These are phyloP conservation scores for Phytophthora pistaciae DNA, from an alignment of 352 stramenopile genomes.

Conservation along the genomic window DNA sequence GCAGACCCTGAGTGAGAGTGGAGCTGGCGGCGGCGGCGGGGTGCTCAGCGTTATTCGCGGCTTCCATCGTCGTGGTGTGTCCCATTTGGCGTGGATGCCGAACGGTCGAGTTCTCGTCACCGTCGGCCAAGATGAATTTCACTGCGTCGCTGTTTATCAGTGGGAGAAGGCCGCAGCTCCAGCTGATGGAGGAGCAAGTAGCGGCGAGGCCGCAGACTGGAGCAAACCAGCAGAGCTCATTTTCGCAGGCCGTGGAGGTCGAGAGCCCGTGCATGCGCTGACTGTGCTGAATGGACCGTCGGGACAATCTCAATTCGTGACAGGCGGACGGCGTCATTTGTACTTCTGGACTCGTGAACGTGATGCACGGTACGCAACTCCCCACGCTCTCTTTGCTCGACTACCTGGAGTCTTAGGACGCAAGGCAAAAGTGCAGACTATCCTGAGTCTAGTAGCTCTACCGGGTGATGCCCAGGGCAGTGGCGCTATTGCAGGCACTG, in stretches of 20 bases:
- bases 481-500: slow-evolving; percentile 68
- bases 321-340: slow-evolving; percentile 65
- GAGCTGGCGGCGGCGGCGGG: slow-evolving; percentile 34
- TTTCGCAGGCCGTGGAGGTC: slow-evolving; percentile 61
- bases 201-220: slow-evolving; percentile 49
- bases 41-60: slow-evolving; percentile 71
- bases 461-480: slow-evolving; percentile 51
- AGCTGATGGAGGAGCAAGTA: slow-evolving; percentile 6
- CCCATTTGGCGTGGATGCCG: slow-evolving; percentile 78
- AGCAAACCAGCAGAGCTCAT: slow-evolving; percentile 57
- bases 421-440: slow-evolving; percentile 76
- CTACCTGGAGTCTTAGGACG: slow-evolving; percentile 68
- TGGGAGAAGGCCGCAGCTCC: slow-evolving; percentile 48
- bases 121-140: slow-evolving; percentile 71
- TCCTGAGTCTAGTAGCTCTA: slow-evolving; percentile 64
- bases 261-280: slow-evolving; percentile 58
- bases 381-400: slow-evolving; percentile 57
- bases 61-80: slow-evolving; percentile 74
- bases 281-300: slow-evolving; percentile 30
- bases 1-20: slow-evolving; percentile 37
- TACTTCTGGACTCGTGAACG: slow-evolving; percentile 82
- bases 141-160: slow-evolving; percentile 84
- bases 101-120: slow-evolving; percentile 73
- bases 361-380: slow-evolving; percentile 58
- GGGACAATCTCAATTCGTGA: slow-evolving; percentile 65